Evolutionary conservation across 176 grass and related monocot genomes (phyloP).

Genomic region (Avena atlantica): DNA sequence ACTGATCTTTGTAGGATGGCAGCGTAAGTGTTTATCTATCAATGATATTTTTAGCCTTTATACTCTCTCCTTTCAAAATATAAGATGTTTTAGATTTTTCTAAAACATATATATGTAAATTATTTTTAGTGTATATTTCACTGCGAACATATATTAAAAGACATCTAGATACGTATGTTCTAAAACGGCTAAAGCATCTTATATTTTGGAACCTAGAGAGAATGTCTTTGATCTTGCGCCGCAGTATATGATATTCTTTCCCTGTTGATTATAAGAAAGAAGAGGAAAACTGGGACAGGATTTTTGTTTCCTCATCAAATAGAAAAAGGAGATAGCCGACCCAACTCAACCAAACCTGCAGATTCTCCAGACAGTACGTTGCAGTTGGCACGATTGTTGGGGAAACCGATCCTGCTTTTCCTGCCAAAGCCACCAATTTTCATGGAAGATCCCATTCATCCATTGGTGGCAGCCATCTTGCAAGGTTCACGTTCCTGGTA

Average conservation of each 20-base stretch:
- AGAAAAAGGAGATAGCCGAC: not conserved
- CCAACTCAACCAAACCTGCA: not conserved
- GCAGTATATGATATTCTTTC: not conserved
- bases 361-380: slow-evolving; percentile 12
- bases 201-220: too few species aligned
- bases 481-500: not conserved
- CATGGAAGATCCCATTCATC: slow-evolving; percentile 1
- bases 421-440: slow-evolving; percentile 10
- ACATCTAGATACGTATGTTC: too few species aligned
- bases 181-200: too few species aligned
- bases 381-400: slow-evolving; percentile 12
- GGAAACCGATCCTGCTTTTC: slow-evolving; percentile 33
- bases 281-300: not conserved
- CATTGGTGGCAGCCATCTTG: not conserved
- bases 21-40: not conserved
- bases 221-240: not conserved
- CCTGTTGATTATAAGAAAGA: not conserved
- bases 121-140: too few species aligned
- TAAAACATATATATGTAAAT: too few species aligned
- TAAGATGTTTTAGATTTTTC: too few species aligned
- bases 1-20: not conserved
- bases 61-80: too few species aligned
- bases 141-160: too few species aligned
- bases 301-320: not conserved
- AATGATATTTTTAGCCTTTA: not conserved